These are phyloP conservation scores for Martiniozyma asiatica DNA, from an alignment of 1,139 yeast species.

Conservation along the genomic window DNA sequence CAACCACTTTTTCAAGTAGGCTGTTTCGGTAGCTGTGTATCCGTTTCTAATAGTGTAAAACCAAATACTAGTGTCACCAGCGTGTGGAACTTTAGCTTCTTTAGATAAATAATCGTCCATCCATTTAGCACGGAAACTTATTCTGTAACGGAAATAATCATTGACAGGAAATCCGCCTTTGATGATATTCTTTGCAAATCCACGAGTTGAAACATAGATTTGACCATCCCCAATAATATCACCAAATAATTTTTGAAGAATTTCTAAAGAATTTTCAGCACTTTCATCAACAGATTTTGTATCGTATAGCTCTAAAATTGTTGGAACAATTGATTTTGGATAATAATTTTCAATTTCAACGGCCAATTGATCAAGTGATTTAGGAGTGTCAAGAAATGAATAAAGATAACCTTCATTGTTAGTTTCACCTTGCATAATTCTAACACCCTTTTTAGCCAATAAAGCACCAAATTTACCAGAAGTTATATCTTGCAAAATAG, in stretches of 20 bases:
- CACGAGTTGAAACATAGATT: slow-evolving; percentile 27
- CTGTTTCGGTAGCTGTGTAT: slow-evolving; percentile 19
- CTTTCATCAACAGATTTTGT: slow-evolving; percentile 13
- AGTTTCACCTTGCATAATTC: slow-evolving; percentile 28
- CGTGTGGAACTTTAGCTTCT: slow-evolving; percentile 24
- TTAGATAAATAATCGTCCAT: slow-evolving; percentile 20
- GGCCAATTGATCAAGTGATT: slow-evolving; percentile 16
- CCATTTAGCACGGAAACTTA: slow-evolving; percentile 23
- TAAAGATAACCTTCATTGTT: slow-evolving; percentile 26
- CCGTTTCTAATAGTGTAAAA: slow-evolving; percentile 21
- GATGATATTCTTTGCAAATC: slow-evolving; percentile 21
- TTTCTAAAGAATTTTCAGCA: slow-evolving; percentile 12
- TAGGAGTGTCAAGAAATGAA: slow-evolving; percentile 25
- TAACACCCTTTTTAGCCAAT: slow-evolving; percentile 14
- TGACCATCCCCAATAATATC: slow-evolving; percentile 28
- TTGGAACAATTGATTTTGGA: slow-evolving; percentile 21
- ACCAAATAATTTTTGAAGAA: slow-evolving; percentile 22
- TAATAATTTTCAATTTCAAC: slow-evolving; percentile 27
- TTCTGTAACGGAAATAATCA: slow-evolving; percentile 23
- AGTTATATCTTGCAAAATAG: slow-evolving; percentile 22
- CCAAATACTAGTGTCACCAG: slow-evolving; percentile 25
- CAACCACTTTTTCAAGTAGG: slow-evolving; percentile 17
- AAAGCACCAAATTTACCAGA: slow-evolving; percentile 25
- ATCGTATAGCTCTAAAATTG: slow-evolving; percentile 22
- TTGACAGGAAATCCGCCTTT: slow-evolving; percentile 20